Evolutionary conservation across 805 yeast genomes (phyloP), one percentile per base, ranked within the genome.

Genomic region (Diddensiella santjacobensis): DNA sequence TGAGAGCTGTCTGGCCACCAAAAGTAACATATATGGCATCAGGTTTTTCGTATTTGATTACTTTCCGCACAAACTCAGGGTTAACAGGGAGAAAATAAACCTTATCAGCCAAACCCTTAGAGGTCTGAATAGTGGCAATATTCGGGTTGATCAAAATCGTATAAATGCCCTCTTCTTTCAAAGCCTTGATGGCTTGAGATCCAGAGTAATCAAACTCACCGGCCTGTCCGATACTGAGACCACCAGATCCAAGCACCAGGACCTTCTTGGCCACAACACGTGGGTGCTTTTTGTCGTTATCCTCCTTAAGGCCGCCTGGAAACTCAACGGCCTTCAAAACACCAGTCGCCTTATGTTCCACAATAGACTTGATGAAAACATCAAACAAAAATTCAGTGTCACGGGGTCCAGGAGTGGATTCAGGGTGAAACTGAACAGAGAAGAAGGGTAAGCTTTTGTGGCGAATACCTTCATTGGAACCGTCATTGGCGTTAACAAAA

Each of bases 121-220:
- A 91, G 18, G 99, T 93, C 74, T 93, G 99, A 61, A 90, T 93
- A 29, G 99, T 93, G 46, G 99, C 99, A 67, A 93, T 93, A 70
- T 93, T 93, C 49, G 99, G 99, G 71, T 93, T 93, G 65, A 93
- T 90, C 64, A 93, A 78, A 58, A 93, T 84, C 49, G 98, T 90
- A 77, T 91, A 88, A 56, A 91, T 93, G 53, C 96, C 96, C 72
- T 90, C 98, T 74, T 93, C 97, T 70, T 88, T 91, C 71, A 93
- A 77, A 41, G 99, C 99, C 72, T 93, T 93, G 71, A 93, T 93
- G 51, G 99, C 99, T 73, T 93, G 99, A 48, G 96, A 88, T 64
- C 99, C 99, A 40, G 97, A 89, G 73, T 93, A 93, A 69, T 93
- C 99, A 64, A 93, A 93, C 72, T 93, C 99, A 71, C 99, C 99